These are phyloP conservation scores for Acer negundo DNA, from an alignment of 345 rosid genomes.

Conservation along the genomic window DNA sequence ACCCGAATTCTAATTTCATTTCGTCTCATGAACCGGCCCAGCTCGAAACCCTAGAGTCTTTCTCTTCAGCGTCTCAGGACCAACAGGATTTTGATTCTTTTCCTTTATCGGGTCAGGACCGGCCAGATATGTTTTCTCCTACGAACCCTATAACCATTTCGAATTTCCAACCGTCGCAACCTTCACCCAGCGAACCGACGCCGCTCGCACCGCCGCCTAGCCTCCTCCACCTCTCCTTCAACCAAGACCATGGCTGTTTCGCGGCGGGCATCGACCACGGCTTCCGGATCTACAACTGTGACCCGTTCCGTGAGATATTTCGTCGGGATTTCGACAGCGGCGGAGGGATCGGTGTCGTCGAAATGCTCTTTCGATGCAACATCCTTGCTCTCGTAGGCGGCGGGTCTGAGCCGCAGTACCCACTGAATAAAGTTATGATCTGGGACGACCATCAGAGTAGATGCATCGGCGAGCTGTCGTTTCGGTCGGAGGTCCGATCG, in stretches of 20 bases:
- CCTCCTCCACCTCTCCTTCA: conserved; percentile 76
- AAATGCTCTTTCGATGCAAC: conserved; percentile 92
- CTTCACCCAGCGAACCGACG: conserved; percentile 27
- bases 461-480: conserved; percentile 85
- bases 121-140: neutral
- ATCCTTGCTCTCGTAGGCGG: conserved; percentile 94
- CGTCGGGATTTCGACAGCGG: conserved; percentile 86
- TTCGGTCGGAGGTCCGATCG: conserved; percentile 83
- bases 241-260: conserved; percentile 90
- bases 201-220: conserved; percentile 28
- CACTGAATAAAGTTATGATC: conserved; percentile 85
- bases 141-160: conserved; percentile 19
- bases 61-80: conserved; percentile 17
- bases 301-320: conserved; percentile 90
- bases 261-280: conserved; percentile 92
- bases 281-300: conserved; percentile 89
- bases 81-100: conserved; percentile 47
- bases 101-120: conserved; percentile 40
- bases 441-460: conserved; percentile 95
- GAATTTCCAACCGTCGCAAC: conserved; percentile 20
- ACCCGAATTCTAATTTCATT: conserved; percentile 4
- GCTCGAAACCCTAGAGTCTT: neutral
- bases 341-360: conserved; percentile 74
- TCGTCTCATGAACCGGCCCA: conserved; percentile 7
- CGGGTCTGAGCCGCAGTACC: conserved; percentile 81